Evolutionary conservation across 257 asterid species (phyloP), one percentile per base, ranked within the genome.

Genomic region (Forsythia viridissima): DNA sequence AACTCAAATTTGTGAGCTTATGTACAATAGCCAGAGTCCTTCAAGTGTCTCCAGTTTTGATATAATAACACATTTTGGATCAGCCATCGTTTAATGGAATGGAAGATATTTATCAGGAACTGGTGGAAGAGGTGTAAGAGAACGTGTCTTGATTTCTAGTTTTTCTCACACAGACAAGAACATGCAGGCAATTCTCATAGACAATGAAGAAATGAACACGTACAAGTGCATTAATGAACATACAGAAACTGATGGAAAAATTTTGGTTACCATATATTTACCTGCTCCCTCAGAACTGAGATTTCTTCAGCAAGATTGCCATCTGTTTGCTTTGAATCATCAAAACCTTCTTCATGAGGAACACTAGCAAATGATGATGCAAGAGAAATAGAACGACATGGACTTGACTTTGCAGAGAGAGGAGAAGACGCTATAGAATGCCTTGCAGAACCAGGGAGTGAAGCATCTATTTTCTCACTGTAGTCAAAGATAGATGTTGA

Each of bases 271-370:
- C 59, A 37, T 30, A 69, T 57, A 36, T 78, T 80, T 82, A 91
- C 97, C 92, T 87, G 97, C 76, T 90, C 91, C 80, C 83, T 87
- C 57, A 90, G 79, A 55, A 87, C 73, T 20, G 88, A 84, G 75
- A 91, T 82, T 83, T 91, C 97, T 65, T 86, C 85, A 40, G 68
- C 61, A 61, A 86, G 84, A 66, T 81, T 81, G 21, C 84, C 89
- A 44, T 76, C 80, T 80, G 84, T 81, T 72, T 75, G 87, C 76
- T 88, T 86, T 44, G 82, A 66, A 83, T 78, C 81, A 83, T 84
- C 91, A 65, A 71, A 37, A 67, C 63, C 85, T 81, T 73, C 83
- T 80, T 83, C 86, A 66, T 65, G 72, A 59, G 85, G 86, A 48
- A 79, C 75, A 68, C 80, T 52, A 73, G 85, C 52, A 66, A 81